Evolutionary conservation across 1,284 basidiomycete species (phyloP).

Genomic region (Ustilago hordei): DNA sequence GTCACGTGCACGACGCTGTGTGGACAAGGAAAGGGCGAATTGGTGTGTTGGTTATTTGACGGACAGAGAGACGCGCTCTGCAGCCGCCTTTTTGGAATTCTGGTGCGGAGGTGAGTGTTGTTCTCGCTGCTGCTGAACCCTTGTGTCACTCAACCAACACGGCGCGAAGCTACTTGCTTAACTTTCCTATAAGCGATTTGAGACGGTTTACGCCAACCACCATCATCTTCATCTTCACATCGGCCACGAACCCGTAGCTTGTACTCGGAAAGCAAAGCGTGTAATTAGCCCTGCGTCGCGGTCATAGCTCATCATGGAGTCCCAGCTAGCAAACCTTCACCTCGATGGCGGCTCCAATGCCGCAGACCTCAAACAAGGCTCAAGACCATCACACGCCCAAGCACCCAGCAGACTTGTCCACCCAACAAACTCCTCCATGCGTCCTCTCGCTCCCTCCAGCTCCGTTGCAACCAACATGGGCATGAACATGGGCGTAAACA

Average conservation of each 20-base stretch:
- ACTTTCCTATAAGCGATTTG: not conserved
- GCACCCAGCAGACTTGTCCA: conserved; percentile 14
- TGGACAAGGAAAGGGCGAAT: not conserved
- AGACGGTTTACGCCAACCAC: no score
- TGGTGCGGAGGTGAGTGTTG: conserved; percentile 25
- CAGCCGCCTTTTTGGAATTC: conserved; percentile 19
- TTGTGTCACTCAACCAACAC: not conserved
- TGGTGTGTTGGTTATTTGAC: conserved; percentile 11
- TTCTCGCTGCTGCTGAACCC: conserved; percentile 15
- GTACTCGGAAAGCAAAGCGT: no score
- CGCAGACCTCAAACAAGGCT: conserved; percentile 35
- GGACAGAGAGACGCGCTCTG: conserved; percentile 15
- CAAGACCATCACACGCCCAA: conserved; percentile 24
- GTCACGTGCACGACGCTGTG: conserved; percentile 25
- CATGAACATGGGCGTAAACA: conserved; percentile 45
- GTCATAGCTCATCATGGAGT: conserved; percentile 29
- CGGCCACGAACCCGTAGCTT: no score
- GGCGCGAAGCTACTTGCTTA: not conserved
- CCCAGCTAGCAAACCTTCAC: conserved; percentile 40
- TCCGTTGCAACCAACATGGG: conserved; percentile 49
- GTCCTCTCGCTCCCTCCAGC: conserved; percentile 40
- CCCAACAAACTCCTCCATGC: conserved; percentile 18
- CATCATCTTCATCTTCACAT: not conserved
- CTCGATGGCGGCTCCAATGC: conserved; percentile 28
- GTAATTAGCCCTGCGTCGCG: no score